These are phyloP conservation scores for Adansonia gregorii DNA, from an alignment of 441 rosid species.

Conservation along the genomic window DNA sequence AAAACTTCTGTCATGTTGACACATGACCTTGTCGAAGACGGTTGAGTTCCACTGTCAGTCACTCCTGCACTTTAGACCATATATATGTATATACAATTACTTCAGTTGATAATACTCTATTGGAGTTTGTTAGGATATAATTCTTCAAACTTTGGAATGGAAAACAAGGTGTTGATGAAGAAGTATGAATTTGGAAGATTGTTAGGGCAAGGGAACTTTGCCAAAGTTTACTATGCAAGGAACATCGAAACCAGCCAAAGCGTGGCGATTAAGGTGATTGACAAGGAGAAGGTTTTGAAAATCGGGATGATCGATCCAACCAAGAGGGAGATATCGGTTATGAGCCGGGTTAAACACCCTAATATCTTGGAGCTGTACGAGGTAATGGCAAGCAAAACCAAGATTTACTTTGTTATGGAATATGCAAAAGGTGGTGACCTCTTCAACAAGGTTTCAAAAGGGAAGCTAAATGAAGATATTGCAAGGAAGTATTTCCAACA, in stretches of 20 bases:
- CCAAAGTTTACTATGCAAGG: conserved; percentile 75
- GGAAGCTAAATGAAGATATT: conserved; percentile 64
- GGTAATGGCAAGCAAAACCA: conserved; percentile 85
- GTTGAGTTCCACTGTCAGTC: conserved; percentile 27
- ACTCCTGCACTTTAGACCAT: conserved; percentile 19
- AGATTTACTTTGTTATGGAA: conserved; percentile 87
- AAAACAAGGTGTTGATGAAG: conserved; percentile 64
- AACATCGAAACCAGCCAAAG: conserved; percentile 50
- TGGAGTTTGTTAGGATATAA: conserved; percentile 10
- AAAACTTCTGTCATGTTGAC: conserved; percentile 24
- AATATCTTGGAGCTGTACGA: conserved; percentile 83
- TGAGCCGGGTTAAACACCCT: conserved; percentile 73
- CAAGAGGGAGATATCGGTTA: conserved; percentile 79
- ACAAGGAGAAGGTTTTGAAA: conserved; percentile 70
- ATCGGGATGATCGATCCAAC: conserved; percentile 77
- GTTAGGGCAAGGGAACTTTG: conserved; percentile 88
- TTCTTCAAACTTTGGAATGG: conserved; percentile 44
- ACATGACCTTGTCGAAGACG: conserved; percentile 36
- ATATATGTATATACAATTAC: background rate
- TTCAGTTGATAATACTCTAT: conserved; percentile 11
- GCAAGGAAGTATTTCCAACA: conserved; percentile 79
- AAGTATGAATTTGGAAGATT: conserved; percentile 79
- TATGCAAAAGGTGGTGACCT: conserved; percentile 85
- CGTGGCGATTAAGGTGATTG: conserved; percentile 80
- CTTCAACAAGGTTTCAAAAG: conserved; percentile 71